Evolutionary conservation across 2,329 filamentous ascomycete genomes (phyloP), one percentile per base, ranked within the genome.

Genomic region (Aspergillus pseudotamarii): DNA sequence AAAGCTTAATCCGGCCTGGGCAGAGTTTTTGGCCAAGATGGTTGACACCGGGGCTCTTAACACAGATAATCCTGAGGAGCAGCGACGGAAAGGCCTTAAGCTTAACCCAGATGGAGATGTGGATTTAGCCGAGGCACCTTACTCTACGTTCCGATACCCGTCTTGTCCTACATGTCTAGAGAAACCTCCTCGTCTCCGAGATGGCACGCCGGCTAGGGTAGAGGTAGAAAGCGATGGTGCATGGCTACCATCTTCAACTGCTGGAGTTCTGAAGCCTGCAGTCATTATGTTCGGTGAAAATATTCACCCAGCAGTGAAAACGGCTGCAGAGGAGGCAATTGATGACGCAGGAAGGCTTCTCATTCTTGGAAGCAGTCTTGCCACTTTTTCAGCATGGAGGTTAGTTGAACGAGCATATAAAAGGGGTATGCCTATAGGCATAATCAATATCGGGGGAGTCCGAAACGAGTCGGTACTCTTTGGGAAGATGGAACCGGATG

Each of bases 271-370:
- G 60, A 98, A 98, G 74, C 95, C 95, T 4, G 92, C 92, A 0
- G 94, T 99, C 2, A 89, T 94, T 71, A 97, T 98, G 93, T 98
- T 98, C 76, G 95, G 95, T 19, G 95, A 98, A 78, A 94, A 88
- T 64, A 96, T 98, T 57, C 82, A 86, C 0, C 77, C 80, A 1
- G 72, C 79, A 1, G 89, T 94, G 41, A 97, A 96, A 76, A 77
- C 81, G 1, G 88, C 88, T 0, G 94, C 94, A 1, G 94, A 98
- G 73, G 80, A 87, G 32, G 91, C 91, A 14, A 88, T 98, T 57
- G 92, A 97, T 72, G 84, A 85, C 32, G 91, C 93, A 1, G 88
- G 88, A 6, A 87, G 88, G 63, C 78, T 98, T 41, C 82, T 98
- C 26, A 86, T 98, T 10, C 77, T 98, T 19, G 95, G 94, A 4